Evolutionary conservation across 129 eudicot genomes (phyloP), one percentile per base, ranked within the genome.

Genomic region (Escallonia herrerae): DNA sequence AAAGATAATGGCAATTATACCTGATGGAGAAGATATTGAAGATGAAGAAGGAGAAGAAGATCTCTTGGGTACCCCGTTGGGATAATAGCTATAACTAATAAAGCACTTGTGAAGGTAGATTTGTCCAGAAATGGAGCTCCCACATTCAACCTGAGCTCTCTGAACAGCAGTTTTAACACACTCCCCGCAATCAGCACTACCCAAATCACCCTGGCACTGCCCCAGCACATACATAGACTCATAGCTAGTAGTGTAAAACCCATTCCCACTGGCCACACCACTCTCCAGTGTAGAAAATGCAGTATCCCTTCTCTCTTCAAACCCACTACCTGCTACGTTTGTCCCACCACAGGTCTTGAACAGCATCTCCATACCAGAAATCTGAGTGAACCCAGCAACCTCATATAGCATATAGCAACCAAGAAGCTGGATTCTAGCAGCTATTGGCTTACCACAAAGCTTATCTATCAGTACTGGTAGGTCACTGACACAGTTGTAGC

Each of bases 381-480:
- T 80, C 52, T 90, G 87, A 13, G 93, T 69, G 62, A 77, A 90
- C 59, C 97, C 97, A 6, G 80, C 78, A 37, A 87, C 91, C 45
- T 90, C 93, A 65, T 90, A 90, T 6, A 82, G 75, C 91, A 90
- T 82, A 46, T 87, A 90, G 56, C 97, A 90, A 5, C 97, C 97
- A 38, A 60, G 58, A 49, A 87, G 95, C 73, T 90, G 97, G 76
- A 90, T 72, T 71, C 97, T 84, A 43, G 95, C 91, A 40, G 97
- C 97, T 5, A 80, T 79, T 0, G 85, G 75, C 60, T 72, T 82
- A 22, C 95, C 95, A 67, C 97, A 90, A 22, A 90, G 97, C 76
- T 87, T 87, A 68, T 87, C 90, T 41, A 80, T 80, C 6, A 90
- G 80, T 61, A 78, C 73, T 6, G 97, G 97, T 5, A 90, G 66